phyloP scores from a whole-genome alignment of 345 rosid species.

The Melaleuca quinquenervia region DNA sequence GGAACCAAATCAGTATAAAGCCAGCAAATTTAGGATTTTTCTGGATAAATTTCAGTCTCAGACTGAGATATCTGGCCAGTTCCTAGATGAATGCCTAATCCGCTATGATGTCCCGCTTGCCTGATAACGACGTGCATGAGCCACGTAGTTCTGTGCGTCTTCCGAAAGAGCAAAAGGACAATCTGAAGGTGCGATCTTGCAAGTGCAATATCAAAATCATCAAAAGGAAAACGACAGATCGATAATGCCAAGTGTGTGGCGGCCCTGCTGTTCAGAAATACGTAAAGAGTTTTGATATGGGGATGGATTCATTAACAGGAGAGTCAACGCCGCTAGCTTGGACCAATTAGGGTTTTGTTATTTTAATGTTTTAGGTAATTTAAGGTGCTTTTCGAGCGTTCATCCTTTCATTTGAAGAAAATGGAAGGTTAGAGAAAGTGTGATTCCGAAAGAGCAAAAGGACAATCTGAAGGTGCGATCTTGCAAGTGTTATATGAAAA shows the following conservation, averaged over 20 bases:
- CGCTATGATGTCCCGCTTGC: not conserved
- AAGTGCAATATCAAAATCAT: not conserved
- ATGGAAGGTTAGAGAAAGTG: not conserved
- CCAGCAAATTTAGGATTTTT: too few relatives aligned
- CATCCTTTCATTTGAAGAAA: not conserved
- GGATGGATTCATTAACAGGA: too few relatives aligned
- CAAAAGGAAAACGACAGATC: not conserved
- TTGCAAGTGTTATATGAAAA: not conserved
- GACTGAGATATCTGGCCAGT: not conserved
- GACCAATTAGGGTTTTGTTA: not conserved
- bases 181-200: not conserved
- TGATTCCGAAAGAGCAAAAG: not conserved
- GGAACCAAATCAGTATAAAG: too few relatives aligned
- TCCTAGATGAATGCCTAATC: not conserved
- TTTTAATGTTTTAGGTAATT: not conserved
- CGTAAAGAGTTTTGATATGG: too few relatives aligned
- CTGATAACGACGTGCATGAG: not conserved
- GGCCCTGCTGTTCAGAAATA: not conserved
- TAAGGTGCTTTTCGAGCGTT: not conserved
- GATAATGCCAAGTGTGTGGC: not conserved
- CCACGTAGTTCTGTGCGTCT: not conserved
- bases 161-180: not conserved
- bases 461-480: not conserved
- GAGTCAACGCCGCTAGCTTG: too few relatives aligned
- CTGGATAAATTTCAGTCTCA: not conserved